Base-by-base conservation (phyloP, 257 asterid species). In the Haberlea rhodopensis region DNA sequence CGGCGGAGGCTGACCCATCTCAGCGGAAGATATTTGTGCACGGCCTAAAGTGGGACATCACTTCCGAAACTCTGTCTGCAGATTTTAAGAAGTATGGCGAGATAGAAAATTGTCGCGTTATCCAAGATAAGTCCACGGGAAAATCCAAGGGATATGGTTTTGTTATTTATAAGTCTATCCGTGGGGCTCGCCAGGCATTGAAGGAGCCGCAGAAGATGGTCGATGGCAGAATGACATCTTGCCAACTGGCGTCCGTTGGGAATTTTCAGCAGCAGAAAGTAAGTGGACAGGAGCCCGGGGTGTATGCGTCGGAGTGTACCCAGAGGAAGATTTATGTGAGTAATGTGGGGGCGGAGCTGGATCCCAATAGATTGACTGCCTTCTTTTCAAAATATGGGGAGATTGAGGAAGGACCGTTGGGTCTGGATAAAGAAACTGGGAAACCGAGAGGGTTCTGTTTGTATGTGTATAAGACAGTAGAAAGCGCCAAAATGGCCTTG, bases 41-140 rank as follows among this genome's bases (percentile, higher is more conserved):
- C 46, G 98, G 98, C 5, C 84, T 91, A 5, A 96, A 95, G 2
- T 91, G 98, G 98, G 98, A 91, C 23, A 90, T 96, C 2, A 87
- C 76, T 2, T 46, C 95, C 0, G 97, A 91, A 75, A 87, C 84
- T 5, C 81, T 91, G 28, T 79, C 76, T 2, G 67, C 73, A 1
- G 96, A 74, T 49, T 91, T 85, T 20, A 85, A 75, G 1, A 74
- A 84, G 77, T 91, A 84, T 6, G 98, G 98, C 4, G 96, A 89
- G 68, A 91, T 91, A 16, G 95, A 87, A 82, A 96, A 91, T 74
- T 89, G 97, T 64, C 89, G 85, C 78, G 96, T 88, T 23, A 96
- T 91, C 21, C 80, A 69, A 1, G 98, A 91, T 71, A 91, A 91
- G 70, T 81, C 75, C 3, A 56, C 96, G 0, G 96, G 96, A 15